phyloP scores from a whole-genome alignment of 805 yeast genomes.

The Cyberlindnera sargentensis region DNA sequence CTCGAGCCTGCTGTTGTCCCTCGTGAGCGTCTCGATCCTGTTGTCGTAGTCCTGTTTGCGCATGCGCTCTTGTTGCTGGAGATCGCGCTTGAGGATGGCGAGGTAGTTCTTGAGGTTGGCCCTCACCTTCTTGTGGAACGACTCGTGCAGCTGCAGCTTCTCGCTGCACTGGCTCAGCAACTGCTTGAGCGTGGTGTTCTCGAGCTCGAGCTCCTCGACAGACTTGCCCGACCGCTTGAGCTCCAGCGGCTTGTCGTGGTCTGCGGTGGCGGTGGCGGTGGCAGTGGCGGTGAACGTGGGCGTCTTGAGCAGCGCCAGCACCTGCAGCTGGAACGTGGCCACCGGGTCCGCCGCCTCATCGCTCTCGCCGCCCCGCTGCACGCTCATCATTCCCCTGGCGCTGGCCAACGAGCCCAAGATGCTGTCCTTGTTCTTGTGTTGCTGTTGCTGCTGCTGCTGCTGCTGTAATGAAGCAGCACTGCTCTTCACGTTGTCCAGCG shows the following conservation, averaged over 20 bases:
- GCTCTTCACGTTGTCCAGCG: neutral
- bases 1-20: constrained; percentile 40
- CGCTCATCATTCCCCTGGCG: constrained; percentile 2
- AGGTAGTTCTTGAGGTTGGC: constrained; percentile 22
- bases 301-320: constrained; percentile 16
- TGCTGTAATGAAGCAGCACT: neutral
- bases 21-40: constrained; percentile 29
- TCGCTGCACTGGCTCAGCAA: constrained; percentile 16
- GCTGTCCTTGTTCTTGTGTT: constrained; percentile 3
- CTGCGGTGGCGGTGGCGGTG: neutral
- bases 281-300: constrained; percentile 7
- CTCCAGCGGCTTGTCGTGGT: neutral
- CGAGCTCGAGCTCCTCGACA: constrained; percentile 24
- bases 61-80: constrained; percentile 30
- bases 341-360: constrained; percentile 12
- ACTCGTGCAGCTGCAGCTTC: constrained; percentile 18
- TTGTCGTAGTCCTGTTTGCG: constrained; percentile 28
- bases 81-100: constrained; percentile 29
- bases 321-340: constrained; percentile 16
- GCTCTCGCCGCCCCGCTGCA: neutral
- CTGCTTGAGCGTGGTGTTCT: constrained; percentile 23
- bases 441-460: neutral
- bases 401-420: constrained; percentile 2
- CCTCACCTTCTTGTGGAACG: constrained; percentile 20
- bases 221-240: constrained; percentile 17